Evolutionary conservation across 495 filamentous ascomycete genomes (phyloP), one percentile per base, ranked within the genome.

Genomic region (Clavariopsis aquatica): DNA sequence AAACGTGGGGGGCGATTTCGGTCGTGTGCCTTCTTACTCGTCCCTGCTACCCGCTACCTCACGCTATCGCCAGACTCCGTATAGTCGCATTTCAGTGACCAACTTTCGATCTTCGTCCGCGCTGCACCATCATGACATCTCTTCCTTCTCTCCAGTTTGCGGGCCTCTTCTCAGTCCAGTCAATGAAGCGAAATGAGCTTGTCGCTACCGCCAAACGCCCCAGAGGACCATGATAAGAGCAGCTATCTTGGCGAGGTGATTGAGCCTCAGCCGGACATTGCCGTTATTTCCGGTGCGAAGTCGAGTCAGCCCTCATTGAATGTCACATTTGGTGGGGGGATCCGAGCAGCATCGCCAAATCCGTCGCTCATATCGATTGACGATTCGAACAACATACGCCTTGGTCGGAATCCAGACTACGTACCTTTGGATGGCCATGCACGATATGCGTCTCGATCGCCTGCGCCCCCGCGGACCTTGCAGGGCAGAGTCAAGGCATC

Each of bases 311-410:
- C 52, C 22, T 43, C 36, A 15, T 31, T 68, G 27, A 63, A 64
- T 38, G 60, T 64, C 47, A 61, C 57, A 17, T 60, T 58, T 36
- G 31, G 20, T 52, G 71, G 28, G 67, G 66, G 3, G 57, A 66
- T 45, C 63, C 73, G 52, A 20, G 57, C 46, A 23, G 65, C 74
- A 36, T 65, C 76, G 3, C 57, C 72, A 24, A 36, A 43, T 36
- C 58, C 76, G 5, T 77, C 75, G 0, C 70, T 72, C 45, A 60
- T 78, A 8, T 76, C 74, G 2, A 57, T 71, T 3, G 75, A 76
- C 17, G 75, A 76, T 28, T 69, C 59, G 23, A 69, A 74, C 15
- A 64, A 68, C 31, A 31, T 68, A 23, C 56, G 69, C 6, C 15
- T 62, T 38, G 69, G 71, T 3, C 58, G 71, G 10, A 64, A 49